Evolutionary conservation across 306 rosid genomes (phyloP).

Genomic region (Geum urbanum): DNA sequence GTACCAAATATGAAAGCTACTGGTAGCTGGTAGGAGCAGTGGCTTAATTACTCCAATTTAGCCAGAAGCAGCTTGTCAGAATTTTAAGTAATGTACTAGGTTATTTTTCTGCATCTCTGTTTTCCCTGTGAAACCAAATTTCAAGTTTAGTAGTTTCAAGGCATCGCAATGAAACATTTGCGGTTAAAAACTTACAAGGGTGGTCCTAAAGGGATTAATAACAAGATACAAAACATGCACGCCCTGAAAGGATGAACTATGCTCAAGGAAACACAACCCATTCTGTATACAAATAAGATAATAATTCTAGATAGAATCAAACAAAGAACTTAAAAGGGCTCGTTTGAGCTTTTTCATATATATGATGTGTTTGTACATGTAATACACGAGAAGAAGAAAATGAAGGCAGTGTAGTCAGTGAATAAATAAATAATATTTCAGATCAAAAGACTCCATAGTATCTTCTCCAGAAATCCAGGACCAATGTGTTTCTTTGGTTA

Average conservation of each 20-base stretch:
- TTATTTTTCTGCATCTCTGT: slow-evolving; percentile 6
- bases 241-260: background rate
- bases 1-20: background rate
- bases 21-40: background rate
- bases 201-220: too few species aligned
- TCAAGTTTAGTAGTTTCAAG: background rate
- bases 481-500: background rate
- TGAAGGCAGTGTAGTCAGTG: background rate
- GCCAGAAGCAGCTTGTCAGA: background rate
- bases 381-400: background rate
- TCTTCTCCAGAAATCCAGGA: slow-evolving; percentile 5
- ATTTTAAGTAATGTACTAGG: background rate
- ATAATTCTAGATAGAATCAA: background rate
- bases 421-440: background rate
- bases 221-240: too few species aligned
- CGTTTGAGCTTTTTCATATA: slow-evolving; percentile 5
- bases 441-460: background rate
- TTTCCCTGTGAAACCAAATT: background rate
- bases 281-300: background rate
- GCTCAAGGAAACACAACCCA: background rate
- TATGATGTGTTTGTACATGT: background rate
- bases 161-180: background rate
- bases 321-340: background rate
- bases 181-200: too few species aligned
- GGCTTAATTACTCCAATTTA: background rate